These are phyloP conservation scores for Phialocephala sp. DNA, from an alignment of 2,329 filamentous ascomycete genomes.

Conservation along the genomic window DNA sequence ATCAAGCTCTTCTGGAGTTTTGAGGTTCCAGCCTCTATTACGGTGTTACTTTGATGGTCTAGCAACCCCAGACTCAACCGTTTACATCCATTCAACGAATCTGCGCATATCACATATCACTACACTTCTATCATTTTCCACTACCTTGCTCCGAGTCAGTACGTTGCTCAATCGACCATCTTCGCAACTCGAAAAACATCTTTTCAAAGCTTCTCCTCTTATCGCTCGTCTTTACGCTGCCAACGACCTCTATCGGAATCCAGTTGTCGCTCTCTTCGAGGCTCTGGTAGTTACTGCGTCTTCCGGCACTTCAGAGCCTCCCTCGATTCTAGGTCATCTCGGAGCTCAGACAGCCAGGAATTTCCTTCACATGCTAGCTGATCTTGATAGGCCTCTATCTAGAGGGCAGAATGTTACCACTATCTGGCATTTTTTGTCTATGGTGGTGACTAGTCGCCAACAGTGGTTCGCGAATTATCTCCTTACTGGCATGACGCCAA, in stretches of 20 bases:
- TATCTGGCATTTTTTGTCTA: slow-evolving; percentile 86
- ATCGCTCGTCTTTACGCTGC: slow-evolving; percentile 78
- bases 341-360: slow-evolving; percentile 82
- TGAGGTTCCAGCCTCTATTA: slow-evolving; percentile 79
- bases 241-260: slow-evolving; percentile 67
- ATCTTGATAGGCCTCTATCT: slow-evolving; percentile 76
- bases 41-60: slow-evolving; percentile 70
- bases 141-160: slow-evolving; percentile 72
- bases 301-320: slow-evolving; percentile 73
- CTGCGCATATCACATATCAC: slow-evolving; percentile 67
- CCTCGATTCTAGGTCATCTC: slow-evolving; percentile 91
- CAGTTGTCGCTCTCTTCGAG: slow-evolving; percentile 73
- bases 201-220: slow-evolving; percentile 81
- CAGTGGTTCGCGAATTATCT: slow-evolving; percentile 96
- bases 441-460: slow-evolving; percentile 86
- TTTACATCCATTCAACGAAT: slow-evolving; percentile 61
- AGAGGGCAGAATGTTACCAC: slow-evolving; percentile 67
- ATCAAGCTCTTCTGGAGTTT: slow-evolving; percentile 68
- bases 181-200: slow-evolving; percentile 72
- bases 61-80: slow-evolving; percentile 63
- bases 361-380: slow-evolving; percentile 79
- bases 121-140: slow-evolving; percentile 69
- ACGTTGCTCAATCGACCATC: slow-evolving; percentile 66
- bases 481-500: slow-evolving; percentile 84
- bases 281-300: slow-evolving; percentile 74